These are phyloP conservation scores for Spizellomyces sp. DNA, from an alignment of 192 early-diverging fungal species.

Conservation along the genomic window DNA sequence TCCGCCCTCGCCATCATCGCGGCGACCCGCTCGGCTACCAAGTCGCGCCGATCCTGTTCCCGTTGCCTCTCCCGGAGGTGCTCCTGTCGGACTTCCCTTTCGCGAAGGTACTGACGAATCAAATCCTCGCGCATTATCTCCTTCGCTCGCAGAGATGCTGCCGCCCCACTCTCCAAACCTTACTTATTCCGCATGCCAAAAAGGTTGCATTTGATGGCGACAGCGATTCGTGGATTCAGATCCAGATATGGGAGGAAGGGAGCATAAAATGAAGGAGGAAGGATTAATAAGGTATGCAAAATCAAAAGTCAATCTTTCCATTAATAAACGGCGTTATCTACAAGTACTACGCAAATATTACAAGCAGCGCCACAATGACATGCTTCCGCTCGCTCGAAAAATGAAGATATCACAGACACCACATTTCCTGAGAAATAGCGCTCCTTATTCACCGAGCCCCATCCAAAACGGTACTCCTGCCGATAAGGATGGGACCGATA, in stretches of 20 bases:
- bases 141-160: constrained; percentile 27
- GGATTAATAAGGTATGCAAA: too few species aligned
- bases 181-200: constrained; percentile 34
- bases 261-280: too few species aligned
- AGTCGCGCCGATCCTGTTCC: constrained; percentile 26
- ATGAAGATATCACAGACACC: too few species aligned
- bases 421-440: not conserved
- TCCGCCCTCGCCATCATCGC: constrained; percentile 29
- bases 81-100: constrained; percentile 29
- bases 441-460: not conserved
- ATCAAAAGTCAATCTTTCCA: too few species aligned
- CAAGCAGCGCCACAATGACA: too few species aligned
- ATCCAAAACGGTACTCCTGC: constrained; percentile 3
- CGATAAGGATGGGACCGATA: constrained; percentile 3
- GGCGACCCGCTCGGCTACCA: constrained; percentile 32
- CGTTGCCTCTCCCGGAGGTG: constrained; percentile 23
- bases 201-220: not conserved
- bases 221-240: not conserved
- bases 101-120: constrained; percentile 29
- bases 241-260: not conserved
- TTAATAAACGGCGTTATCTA: too few species aligned
- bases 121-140: constrained; percentile 27
- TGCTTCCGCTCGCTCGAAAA: too few species aligned
- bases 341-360: too few species aligned
- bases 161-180: constrained; percentile 37